Evolutionary conservation across 2,329 filamentous ascomycete species (phyloP).

Genomic region (Capronia americana): DNA sequence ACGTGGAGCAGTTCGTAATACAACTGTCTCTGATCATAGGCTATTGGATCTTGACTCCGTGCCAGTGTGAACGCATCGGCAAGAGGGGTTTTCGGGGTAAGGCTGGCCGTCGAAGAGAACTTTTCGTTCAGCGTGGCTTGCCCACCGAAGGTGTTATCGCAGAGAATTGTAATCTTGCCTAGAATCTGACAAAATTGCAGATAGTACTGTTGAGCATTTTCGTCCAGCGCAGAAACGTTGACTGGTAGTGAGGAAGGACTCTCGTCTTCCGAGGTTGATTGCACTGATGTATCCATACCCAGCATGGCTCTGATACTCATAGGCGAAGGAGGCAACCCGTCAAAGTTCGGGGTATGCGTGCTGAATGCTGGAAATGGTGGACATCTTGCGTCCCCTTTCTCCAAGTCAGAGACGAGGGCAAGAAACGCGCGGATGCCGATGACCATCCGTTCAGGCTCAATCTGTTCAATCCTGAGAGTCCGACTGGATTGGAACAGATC

Average conservation of each 20-base stretch:
- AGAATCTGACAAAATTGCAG: constrained; percentile 91
- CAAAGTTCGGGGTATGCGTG: constrained; percentile 45
- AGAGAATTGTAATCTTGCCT: constrained; percentile 93
- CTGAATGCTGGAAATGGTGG: constrained; percentile 81
- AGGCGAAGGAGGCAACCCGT: constrained; percentile 47
- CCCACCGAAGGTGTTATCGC: constrained; percentile 95
- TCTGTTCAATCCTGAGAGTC: constrained; percentile 84
- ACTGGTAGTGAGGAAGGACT: constrained; percentile 54
- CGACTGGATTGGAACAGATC: constrained; percentile 80
- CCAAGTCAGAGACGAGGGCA: constrained; percentile 89
- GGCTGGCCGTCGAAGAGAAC: constrained; percentile 68
- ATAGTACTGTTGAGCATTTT: constrained; percentile 84
- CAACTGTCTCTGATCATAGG: constrained; percentile 83
- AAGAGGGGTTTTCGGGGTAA: constrained; percentile 87
- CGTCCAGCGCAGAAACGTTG: constrained; percentile 68
- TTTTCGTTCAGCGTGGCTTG: constrained; percentile 96
- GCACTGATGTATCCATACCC: constrained; percentile 42
- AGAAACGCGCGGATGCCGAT: constrained; percentile 94
- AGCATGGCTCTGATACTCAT: constrained; percentile 48
- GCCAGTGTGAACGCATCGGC: constrained; percentile 91
- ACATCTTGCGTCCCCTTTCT: constrained; percentile 76
- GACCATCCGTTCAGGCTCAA: constrained; percentile 97
- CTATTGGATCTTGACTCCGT: constrained; percentile 77
- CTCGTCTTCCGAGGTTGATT: constrained; percentile 44
- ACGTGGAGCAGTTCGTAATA: constrained; percentile 97